Base-by-base conservation (phyloP, 345 rosid species). In the Populus deltoides region DNA sequence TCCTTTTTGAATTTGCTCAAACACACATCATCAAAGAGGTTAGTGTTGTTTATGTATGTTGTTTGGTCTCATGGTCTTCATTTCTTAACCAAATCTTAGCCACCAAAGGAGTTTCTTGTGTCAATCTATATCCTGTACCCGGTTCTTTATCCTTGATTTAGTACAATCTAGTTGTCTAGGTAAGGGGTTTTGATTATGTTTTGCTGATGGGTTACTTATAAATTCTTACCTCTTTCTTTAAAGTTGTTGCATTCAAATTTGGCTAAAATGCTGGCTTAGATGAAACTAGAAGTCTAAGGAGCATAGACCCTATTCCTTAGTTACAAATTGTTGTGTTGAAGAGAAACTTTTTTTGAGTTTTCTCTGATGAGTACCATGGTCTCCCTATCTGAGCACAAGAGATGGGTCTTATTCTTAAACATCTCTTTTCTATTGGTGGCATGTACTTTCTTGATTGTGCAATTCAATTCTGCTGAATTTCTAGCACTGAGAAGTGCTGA, bases 391-490 rank as follows among this genome's bases (percentile, higher is more conserved):
- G 69, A 15, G 35, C 47, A 24, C 29, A 80, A 82, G 62, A 79
- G 78, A 27, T 83, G 65, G 70, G 16, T 75, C 24, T 66, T 84
- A 70, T 82, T 85, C 86, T 78, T 86, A 78, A 89, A 82, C 77
- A 11, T 87, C 85, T 88, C 87, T 15, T 75, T 88, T 75, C 70
- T 89, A 65, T 41, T 80, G 1, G 66, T 86, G 81, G 84, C 84
- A n/a, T 85, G 70, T 74, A 72, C 79, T 74, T 74, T 85, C 75
- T 77, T 87, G 71, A 25, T 71, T 33, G 22, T 75, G 33, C 76
- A 33, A 72, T 69, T 61, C 55, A 78, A 25, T 38, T 78, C 87
- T 68, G 31, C 84, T 24, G 72, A 71, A 55, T 17, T 68, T 68
- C 35, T 67, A 76, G 82, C 77, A 68, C 31, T 66, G 41, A 76